Conservation (phyloP, 257 asterid species). For the Fraxinus americana region DNA sequence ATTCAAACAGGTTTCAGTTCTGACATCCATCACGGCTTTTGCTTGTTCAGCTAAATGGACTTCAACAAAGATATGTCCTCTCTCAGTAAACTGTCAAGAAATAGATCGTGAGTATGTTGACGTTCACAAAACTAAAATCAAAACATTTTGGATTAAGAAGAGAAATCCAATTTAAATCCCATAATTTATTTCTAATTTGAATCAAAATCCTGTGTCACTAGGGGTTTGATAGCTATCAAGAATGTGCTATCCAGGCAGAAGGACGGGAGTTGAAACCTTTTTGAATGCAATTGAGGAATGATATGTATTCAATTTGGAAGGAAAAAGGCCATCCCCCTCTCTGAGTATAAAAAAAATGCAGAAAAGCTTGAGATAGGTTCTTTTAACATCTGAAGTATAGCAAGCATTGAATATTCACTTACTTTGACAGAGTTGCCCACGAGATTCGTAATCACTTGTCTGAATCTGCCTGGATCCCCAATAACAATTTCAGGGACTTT, state of each 20-base stretch:
- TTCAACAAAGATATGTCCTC: constrained; percentile 87
- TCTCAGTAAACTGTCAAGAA: constrained; percentile 72
- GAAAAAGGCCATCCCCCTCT: neutral
- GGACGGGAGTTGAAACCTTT: neutral
- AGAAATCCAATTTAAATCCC: neutral
- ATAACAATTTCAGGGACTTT: constrained; percentile 79
- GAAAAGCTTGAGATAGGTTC: constrained; percentile 5
- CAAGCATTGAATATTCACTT: constrained; percentile 35
- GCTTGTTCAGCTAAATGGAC: constrained; percentile 74
- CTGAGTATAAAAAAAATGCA: neutral
- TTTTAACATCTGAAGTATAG: constrained; percentile 4
- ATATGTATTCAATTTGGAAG: neutral
- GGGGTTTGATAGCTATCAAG: neutral
- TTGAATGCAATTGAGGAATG: neutral
- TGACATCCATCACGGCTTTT: constrained; percentile 36
- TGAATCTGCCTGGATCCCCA: constrained; percentile 95
- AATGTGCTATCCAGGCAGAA: neutral
- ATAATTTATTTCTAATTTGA: neutral
- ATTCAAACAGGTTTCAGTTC: constrained; percentile 35
- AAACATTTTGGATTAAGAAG: neutral
- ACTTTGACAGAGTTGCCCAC: constrained; percentile 97
- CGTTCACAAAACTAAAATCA: neutral
- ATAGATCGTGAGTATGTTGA: neutral
- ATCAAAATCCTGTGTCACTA: neutral
- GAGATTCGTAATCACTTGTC: constrained; percentile 92